phyloP scores from a whole-genome alignment of 352 stramenopile genomes.

The Globisporangium solare region DNA sequence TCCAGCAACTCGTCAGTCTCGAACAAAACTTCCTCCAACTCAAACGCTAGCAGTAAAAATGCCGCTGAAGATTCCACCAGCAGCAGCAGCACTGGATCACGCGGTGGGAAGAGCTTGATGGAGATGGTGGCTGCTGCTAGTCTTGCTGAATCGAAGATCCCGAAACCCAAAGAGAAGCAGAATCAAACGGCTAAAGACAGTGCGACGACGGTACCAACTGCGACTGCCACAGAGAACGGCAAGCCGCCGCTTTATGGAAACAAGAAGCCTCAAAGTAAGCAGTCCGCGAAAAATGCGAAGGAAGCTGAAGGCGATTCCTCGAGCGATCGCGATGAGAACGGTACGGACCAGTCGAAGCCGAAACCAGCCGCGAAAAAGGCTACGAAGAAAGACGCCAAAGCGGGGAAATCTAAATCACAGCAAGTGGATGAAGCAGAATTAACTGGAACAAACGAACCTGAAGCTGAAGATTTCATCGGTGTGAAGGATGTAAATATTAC shows the following conservation, averaged over 20 bases:
- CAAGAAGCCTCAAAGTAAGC: slow-evolving; percentile 2
- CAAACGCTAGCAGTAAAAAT: not conserved
- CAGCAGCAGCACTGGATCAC: not conserved
- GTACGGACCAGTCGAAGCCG: not conserved
- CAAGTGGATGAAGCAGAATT: not conserved
- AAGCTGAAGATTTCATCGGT: slow-evolving; percentile 11
- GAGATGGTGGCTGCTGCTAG: slow-evolving; percentile 12
- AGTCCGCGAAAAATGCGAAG: not conserved
- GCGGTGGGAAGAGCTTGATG: slow-evolving; percentile 16
- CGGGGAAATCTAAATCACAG: not conserved
- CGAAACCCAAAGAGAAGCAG: slow-evolving; percentile 5
- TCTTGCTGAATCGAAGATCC: slow-evolving; percentile 7
- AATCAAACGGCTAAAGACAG: slow-evolving; percentile 4
- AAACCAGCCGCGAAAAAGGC: not conserved
- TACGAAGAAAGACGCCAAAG: not conserved
- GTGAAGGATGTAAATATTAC: slow-evolving; percentile 14
- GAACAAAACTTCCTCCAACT: slow-evolving; percentile 1
- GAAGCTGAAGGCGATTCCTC: not conserved
- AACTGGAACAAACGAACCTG: slow-evolving; percentile 2
- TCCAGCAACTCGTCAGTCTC: not conserved
- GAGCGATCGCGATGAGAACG: not conserved
- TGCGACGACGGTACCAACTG: not conserved
- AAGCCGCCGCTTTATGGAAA: not conserved
- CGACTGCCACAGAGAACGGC: not conserved
- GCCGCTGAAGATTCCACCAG: not conserved